Base-by-base conservation (phyloP, 208 protist genomes). In the Acanthamoeba healyi region DNA sequence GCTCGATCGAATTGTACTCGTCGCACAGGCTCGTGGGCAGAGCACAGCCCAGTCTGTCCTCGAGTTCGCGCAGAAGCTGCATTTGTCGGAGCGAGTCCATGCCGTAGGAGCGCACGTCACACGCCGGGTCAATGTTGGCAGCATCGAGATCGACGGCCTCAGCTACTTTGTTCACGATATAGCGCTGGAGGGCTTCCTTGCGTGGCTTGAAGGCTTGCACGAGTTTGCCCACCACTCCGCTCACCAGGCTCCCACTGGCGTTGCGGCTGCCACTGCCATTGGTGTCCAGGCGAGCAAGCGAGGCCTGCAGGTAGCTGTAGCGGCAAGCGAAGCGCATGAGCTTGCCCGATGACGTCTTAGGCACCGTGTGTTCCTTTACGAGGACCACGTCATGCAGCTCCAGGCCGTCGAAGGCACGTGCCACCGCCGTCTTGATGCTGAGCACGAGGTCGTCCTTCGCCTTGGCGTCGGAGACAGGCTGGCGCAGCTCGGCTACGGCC, bases 71-170 rank as follows among this genome's bases (percentile, higher is more conserved):
- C 24, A 86, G 40, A 15, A 86, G 77, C 49, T 86, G 77, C 77
- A 86, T 86, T 38, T 86, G 77, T 5, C 77, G 40, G 44, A 86
- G 40, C 40, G 77, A 86, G 49, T 86, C 77, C 77, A 86, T 86
- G n/a, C 77, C 77, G 29, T 54, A 86, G 49, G 77, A 22, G 38
- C 77, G 40, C 17, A 86, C 38, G 49, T 86, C 77, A 22, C 36
- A 29, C n/a, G 44, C 49, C n/a, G 49, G 77, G 49, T 86, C 77
- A n/a, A 86, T 86, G 24, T 54, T 44, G 77, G 22, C 32, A 38
- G 77, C 77, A n/a, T 86, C 77, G n/a, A 86, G 77, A n/a, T 86
- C 49, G 26, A 86, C 77, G 77, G 77, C 77, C 49, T 86, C 77
- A 38, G 77, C 77, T 24, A 86, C 77, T n/a, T 58, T 86, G 40